Conservation (phyloP, 1,284 basidiomycete species). For the Wolfiporia cocos region DNA sequence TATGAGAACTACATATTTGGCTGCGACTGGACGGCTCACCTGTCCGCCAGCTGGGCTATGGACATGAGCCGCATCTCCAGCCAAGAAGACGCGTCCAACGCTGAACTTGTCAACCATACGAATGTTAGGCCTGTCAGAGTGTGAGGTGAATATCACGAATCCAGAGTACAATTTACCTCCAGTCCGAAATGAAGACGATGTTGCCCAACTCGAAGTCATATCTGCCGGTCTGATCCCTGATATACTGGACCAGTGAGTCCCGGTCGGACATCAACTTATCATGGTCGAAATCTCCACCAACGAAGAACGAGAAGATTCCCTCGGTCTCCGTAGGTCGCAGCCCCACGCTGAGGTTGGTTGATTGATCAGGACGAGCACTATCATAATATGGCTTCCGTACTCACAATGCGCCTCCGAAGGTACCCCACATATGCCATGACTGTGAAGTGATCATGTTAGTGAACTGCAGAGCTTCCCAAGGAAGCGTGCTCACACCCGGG, state of each 20-base stretch:
- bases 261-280: background rate
- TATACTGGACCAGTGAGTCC: background rate
- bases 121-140: conserved; percentile 28
- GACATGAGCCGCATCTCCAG: conserved; percentile 25
- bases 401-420: background rate
- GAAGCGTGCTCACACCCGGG: conserved; percentile 11
- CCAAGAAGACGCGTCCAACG: conserved; percentile 28
- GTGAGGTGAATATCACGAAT: background rate
- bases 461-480: background rate
- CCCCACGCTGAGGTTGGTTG: conserved; percentile 1
- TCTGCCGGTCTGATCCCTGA: conserved; percentile 2
- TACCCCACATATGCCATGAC: conserved; percentile 5
- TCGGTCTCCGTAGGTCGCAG: conserved; percentile 7
- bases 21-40: conserved; percentile 19
- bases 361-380: background rate
- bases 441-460: background rate
- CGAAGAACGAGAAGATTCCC: conserved; percentile 1
- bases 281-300: background rate
- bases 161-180: conserved; percentile 1
- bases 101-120: conserved; percentile 30
- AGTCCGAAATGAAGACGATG: conserved; percentile 7
- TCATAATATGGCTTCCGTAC: background rate
- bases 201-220: conserved; percentile 8
- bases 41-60: conserved; percentile 22
- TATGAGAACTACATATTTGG: conserved; percentile 11